Evolutionary conservation across 495 filamentous ascomycete genomes (phyloP).

Genomic region (Ramalina intermedia): DNA sequence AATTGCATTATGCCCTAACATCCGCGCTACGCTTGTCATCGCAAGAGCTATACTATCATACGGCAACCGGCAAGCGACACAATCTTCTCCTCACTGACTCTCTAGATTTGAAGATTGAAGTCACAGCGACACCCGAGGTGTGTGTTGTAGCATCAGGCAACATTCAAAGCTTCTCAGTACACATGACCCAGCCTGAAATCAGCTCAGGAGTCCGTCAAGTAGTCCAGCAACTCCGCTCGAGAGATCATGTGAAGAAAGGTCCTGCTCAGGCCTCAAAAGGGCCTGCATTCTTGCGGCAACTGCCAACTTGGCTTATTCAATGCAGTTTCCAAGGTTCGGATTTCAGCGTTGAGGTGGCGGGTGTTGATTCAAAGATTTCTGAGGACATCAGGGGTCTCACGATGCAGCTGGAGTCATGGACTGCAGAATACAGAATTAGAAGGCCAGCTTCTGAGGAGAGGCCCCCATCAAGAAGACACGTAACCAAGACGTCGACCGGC

Average conservation of each 20-base stretch:
- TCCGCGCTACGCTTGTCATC: constrained; percentile 71
- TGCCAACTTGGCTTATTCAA: constrained; percentile 74
- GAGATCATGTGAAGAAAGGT: constrained; percentile 31
- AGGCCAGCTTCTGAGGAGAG: constrained; percentile 44
- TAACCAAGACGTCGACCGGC: constrained; percentile 40
- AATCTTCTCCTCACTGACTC: constrained; percentile 74
- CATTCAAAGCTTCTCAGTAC: constrained; percentile 73
- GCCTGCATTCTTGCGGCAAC: constrained; percentile 55
- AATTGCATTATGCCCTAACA: constrained; percentile 71
- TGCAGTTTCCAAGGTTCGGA: constrained; percentile 77
- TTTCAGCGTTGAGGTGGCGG: constrained; percentile 81
- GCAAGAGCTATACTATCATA: constrained; percentile 93
- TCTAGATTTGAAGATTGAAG: constrained; percentile 69
- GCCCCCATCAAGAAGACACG: constrained; percentile 38
- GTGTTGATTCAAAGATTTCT: constrained; percentile 69
- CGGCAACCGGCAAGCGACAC: constrained; percentile 61
- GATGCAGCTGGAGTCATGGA: constrained; percentile 79
- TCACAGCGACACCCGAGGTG: constrained; percentile 76
- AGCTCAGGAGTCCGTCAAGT: constrained; percentile 86
- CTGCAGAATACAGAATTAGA: constrained; percentile 76
- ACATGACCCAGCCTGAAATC: constrained; percentile 83
- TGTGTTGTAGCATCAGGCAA: constrained; percentile 66
- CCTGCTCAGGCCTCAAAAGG: constrained; percentile 12
- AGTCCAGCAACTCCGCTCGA: constrained; percentile 60
- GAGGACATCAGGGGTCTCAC: constrained; percentile 64